A percentile compares a stretch with the other conserved stretches of the same genome.
Evolutionary conservation across 2,329 filamentous ascomycete species (phyloP).

Genomic region (Celoporthe dispersa): DNA sequence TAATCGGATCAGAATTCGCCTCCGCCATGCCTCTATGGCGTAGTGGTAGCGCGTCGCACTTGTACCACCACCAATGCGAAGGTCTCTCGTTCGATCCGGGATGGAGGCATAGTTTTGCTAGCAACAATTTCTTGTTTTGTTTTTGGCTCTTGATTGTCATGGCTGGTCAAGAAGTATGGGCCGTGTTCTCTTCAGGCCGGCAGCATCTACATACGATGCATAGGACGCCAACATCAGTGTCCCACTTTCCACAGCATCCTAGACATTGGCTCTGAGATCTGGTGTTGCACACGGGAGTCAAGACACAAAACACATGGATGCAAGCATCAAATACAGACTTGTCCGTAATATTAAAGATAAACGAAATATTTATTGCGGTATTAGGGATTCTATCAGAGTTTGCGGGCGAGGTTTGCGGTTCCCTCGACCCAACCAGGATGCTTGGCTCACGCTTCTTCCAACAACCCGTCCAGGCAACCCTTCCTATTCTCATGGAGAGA

Average conservation of each 20-base stretch:
- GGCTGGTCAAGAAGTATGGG: neutral
- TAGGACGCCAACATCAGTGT: neutral
- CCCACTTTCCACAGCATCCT: neutral
- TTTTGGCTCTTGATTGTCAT: neutral
- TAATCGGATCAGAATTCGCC: neutral
- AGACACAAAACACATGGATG: neutral
- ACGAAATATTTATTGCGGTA: neutral
- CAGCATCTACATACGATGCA: neutral
- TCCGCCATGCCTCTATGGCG: conserved; percentile 8
- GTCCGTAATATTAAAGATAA: neutral
- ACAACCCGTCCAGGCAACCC: neutral
- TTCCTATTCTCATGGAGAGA: neutral
- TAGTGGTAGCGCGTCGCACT: conserved; percentile 18
- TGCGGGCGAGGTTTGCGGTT: neutral
- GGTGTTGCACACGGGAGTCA: neutral
- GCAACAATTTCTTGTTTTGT: too few relatives aligned
- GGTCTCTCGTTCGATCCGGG: conserved; percentile 19
- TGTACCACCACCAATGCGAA: conserved; percentile 6
- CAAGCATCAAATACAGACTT: neutral
- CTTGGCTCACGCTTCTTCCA: neutral
- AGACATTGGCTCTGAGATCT: neutral
- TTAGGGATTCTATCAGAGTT: neutral
- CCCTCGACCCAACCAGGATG: neutral
- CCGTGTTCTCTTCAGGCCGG: neutral
- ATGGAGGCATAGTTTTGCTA: conserved; percentile 10